Conservation (phyloP, 2,329 filamentous ascomycete species). For the Dryadomyces quercivorus region DNA sequence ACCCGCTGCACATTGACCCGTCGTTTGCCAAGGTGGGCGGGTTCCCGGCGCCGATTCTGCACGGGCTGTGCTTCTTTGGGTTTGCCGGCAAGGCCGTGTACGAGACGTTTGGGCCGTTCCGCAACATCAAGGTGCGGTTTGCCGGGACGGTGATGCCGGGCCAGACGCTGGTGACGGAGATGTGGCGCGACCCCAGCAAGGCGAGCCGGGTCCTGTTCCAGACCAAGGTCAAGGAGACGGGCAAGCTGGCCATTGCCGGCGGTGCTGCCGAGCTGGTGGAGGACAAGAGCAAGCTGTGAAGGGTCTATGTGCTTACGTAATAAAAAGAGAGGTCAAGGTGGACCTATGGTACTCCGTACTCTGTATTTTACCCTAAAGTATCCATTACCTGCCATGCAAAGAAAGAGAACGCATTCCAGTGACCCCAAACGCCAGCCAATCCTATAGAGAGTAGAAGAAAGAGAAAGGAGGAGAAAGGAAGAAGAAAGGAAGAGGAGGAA, state of each 20-base stretch:
- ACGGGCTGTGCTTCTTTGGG: slow-evolving; percentile 94
- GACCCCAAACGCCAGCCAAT: too few relatives aligned
- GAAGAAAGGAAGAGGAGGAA: not conserved
- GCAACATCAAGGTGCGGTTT: slow-evolving; percentile 88
- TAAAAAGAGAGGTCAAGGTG: not conserved
- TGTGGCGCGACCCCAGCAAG: slow-evolving; percentile 72
- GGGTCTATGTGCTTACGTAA: not conserved
- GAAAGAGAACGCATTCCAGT: not conserved
- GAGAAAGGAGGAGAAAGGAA: too few relatives aligned
- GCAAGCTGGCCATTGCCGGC: slow-evolving; percentile 73
- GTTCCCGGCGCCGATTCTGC: slow-evolving; percentile 87
- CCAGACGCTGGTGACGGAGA: slow-evolving; percentile 83
- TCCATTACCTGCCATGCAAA: not conserved
- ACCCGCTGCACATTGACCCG: slow-evolving; percentile 93
- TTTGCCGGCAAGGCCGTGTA: slow-evolving; percentile 84
- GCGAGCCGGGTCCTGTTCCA: slow-evolving; percentile 61
- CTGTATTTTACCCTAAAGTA: too few relatives aligned
- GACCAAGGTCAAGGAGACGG: slow-evolving; percentile 81
- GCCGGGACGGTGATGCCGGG: slow-evolving; percentile 75
- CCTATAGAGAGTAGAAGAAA: not conserved
- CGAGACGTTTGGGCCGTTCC: slow-evolving; percentile 68
- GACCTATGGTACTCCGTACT: too few relatives aligned
- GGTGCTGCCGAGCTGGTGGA: slow-evolving; percentile 60
- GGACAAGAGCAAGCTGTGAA: slow-evolving; percentile 18
- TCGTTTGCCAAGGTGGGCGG: slow-evolving; percentile 89